Percentiles rank a stretch among this genome's conserved stretches.
These are phyloP conservation scores for Xylaria acuta DNA, from an alignment of 495 filamentous ascomycete species.

Conservation along the genomic window DNA sequence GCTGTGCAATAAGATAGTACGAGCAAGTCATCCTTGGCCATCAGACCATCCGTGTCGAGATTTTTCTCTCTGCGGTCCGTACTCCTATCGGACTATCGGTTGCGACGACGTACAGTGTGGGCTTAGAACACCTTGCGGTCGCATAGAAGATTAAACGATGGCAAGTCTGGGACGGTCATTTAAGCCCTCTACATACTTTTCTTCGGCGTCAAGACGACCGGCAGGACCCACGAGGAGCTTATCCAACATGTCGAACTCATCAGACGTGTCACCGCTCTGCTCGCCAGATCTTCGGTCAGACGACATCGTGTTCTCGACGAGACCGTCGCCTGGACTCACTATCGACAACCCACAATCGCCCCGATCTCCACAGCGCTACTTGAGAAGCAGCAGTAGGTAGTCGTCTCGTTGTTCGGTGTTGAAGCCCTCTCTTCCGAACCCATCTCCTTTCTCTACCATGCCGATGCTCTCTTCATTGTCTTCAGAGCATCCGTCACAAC, in stretches of 20 bases:
- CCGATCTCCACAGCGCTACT: slow-evolving; percentile 24
- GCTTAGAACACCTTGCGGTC: background rate
- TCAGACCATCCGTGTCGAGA: slow-evolving; percentile 5
- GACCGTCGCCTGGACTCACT: slow-evolving; percentile 32
- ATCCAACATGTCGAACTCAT: slow-evolving; percentile 43
- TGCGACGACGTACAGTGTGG: slow-evolving; percentile 2
- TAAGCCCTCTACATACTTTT: slow-evolving; percentile 46
- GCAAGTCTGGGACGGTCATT: slow-evolving; percentile 46
- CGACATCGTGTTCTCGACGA: slow-evolving; percentile 39
- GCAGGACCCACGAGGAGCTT: slow-evolving; percentile 38
- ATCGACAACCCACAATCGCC: slow-evolving; percentile 29
- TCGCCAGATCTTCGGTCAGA: slow-evolving; percentile 38
- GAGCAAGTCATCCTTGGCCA: background rate
- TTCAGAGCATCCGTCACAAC: background rate
- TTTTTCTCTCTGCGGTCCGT: background rate
- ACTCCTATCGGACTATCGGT: background rate
- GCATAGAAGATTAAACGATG: slow-evolving; percentile 29
- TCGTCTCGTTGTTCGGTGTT: background rate
- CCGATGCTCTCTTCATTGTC: background rate
- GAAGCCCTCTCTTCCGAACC: background rate
- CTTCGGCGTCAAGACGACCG: slow-evolving; percentile 42
- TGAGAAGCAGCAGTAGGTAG: slow-evolving; percentile 35
- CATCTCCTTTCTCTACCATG: background rate
- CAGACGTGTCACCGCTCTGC: slow-evolving; percentile 40
- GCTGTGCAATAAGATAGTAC: slow-evolving; percentile 8